Conservation (phyloP, 208 protist species). For the Crithidia sp. region DNA sequence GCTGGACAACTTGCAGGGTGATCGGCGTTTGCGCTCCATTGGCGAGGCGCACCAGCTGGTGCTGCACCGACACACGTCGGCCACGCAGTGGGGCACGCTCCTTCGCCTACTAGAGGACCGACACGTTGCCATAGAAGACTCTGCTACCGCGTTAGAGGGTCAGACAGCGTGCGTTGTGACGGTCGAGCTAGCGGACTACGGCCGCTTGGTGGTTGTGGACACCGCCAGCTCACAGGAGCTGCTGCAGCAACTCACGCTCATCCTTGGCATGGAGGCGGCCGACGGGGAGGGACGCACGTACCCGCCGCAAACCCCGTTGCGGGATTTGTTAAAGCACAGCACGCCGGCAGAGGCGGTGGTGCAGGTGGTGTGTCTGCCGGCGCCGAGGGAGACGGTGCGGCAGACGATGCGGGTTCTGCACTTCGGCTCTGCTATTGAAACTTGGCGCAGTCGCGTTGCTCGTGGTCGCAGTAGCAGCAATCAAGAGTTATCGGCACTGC, state of each 20-base stretch:
- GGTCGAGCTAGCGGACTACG: slow-evolving; percentile 66
- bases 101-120: slow-evolving; percentile 49
- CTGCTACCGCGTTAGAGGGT: slow-evolving; percentile 33
- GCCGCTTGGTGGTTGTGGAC: slow-evolving; percentile 58
- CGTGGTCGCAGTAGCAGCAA: not conserved
- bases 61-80: slow-evolving; percentile 37
- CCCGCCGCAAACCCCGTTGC: slow-evolving; percentile 47
- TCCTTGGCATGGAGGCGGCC: slow-evolving; percentile 42
- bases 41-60: slow-evolving; percentile 34
- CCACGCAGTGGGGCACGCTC: slow-evolving; percentile 53
- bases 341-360: slow-evolving; percentile 44
- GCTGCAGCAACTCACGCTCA: slow-evolving; percentile 59
- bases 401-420: slow-evolving; percentile 71
- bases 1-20: slow-evolving; percentile 52
- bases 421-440: slow-evolving; percentile 45
- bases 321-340: slow-evolving; percentile 32
- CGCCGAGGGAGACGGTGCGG: slow-evolving; percentile 34
- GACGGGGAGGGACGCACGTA: slow-evolving; percentile 43
- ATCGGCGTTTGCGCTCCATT: slow-evolving; percentile 38
- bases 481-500: not conserved
- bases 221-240: slow-evolving; percentile 54
- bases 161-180: slow-evolving; percentile 62
- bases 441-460: not conserved
- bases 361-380: slow-evolving; percentile 64
- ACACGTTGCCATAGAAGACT: slow-evolving; percentile 38